Conservation (phyloP, 495 filamentous ascomycete species). For the Penicillium alfredii region DNA sequence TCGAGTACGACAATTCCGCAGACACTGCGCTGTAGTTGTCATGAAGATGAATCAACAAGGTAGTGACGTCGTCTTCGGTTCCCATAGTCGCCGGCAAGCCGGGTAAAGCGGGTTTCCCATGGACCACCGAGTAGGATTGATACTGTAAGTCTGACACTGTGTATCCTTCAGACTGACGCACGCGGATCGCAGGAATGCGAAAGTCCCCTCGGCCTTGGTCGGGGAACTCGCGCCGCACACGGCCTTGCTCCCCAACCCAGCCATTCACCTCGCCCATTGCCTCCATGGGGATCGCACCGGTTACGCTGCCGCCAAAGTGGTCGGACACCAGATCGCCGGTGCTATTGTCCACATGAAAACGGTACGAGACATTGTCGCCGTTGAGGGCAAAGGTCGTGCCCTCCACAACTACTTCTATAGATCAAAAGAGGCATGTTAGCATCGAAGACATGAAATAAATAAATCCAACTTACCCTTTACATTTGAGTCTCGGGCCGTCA, state of each 20-base stretch:
- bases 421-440: no score
- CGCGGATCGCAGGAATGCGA: constrained; percentile 47
- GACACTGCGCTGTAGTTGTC: constrained; percentile 45
- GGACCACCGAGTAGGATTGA: constrained; percentile 35
- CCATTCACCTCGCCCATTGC: constrained; percentile 34
- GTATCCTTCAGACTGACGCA: constrained; percentile 44
- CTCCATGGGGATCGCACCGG: constrained; percentile 36
- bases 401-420: constrained; percentile 40
- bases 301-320: constrained; percentile 41
- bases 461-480: no score
- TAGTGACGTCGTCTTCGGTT: constrained; percentile 41
- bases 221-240: constrained; percentile 48
- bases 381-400: constrained; percentile 45
- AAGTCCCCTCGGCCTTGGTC: constrained; percentile 51
- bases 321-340: constrained; percentile 46
- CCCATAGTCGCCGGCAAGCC: constrained; percentile 49
- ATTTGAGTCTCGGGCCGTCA: no score
- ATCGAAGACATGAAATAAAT: no score
- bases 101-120: constrained; percentile 41
- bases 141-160: constrained; percentile 47
- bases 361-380: constrained; percentile 46
- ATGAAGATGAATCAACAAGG: constrained; percentile 44
- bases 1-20: constrained; percentile 48
- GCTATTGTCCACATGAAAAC: constrained; percentile 47
- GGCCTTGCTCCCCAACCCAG: constrained; percentile 41